A percentile compares a stretch with the other conserved stretches of the same genome.
phyloP scores from a whole-genome alignment of 2,329 filamentous ascomycete species.

The Rhynchosporium secalis region DNA sequence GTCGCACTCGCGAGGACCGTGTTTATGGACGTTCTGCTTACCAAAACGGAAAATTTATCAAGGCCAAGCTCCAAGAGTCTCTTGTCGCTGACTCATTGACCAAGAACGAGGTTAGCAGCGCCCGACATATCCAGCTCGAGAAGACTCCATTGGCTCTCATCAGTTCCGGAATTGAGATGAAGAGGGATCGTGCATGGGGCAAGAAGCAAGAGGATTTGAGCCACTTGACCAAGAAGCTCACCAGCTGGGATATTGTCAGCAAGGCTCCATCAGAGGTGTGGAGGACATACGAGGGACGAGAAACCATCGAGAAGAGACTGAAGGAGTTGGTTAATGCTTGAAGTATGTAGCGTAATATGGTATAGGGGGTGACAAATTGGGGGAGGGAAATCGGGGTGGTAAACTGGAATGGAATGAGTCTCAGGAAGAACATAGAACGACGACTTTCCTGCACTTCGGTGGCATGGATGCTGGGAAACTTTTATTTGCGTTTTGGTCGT shows the following conservation, averaged over 20 bases:
- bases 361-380: neutral
- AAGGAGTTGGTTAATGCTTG: conserved; percentile 57
- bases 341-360: neutral
- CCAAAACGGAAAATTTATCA: conserved; percentile 80
- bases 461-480: conserved; percentile 13
- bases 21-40: conserved; percentile 79
- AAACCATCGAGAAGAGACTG: conserved; percentile 77
- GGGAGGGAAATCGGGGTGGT: neutral
- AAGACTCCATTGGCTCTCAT: conserved; percentile 77
- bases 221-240: conserved; percentile 73
- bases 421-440: neutral
- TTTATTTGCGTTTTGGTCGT: neutral
- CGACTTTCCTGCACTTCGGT: conserved; percentile 3
- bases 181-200: conserved; percentile 71
- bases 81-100: conserved; percentile 83
- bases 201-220: conserved; percentile 82
- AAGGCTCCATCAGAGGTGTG: conserved; percentile 86
- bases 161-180: conserved; percentile 74
- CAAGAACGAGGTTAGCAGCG: conserved; percentile 76
- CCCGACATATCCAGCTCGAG: conserved; percentile 75
- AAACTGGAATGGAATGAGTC: neutral
- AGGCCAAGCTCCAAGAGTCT: conserved; percentile 89
- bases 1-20: conserved; percentile 77
- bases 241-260: conserved; percentile 84
- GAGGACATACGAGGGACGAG: conserved; percentile 69